Evolutionary conservation across 768 basidiomycete genomes (phyloP), one percentile per base, ranked within the genome.

Genomic region (Boletus reticulatus): DNA sequence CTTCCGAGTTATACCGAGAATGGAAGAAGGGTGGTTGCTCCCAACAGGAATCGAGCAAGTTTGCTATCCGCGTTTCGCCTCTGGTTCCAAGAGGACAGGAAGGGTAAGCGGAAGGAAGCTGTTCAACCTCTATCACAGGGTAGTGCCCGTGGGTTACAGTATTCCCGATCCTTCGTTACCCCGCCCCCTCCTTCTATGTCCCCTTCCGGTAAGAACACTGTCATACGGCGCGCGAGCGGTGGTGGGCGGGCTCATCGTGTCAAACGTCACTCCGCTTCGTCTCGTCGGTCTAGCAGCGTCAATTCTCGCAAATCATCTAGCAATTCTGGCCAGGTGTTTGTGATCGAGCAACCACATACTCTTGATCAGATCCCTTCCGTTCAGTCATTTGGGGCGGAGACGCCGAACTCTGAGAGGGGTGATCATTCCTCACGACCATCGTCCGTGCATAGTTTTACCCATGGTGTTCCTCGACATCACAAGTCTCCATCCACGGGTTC

Each of bases 61-160:
- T 69, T 98, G 29, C 75, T 98, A 47, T 85, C 88, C 4, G 83
- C 92, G 7, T 93, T 98, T 73, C 82, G 92, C 43, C 79, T 87
- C 58, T 94, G 95, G 92, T 96, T 98, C 73, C 84, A 93, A 56
- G 94, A 97, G 57, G 94, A 94, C 59, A 80, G 81, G 60, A 94
- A 92, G 67, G 87, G 92, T 5, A 96, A 95, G 74, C 81, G 89
- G 49, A 90, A 89, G 70, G 85, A 83, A 42, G 48, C 38, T 24
- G 41, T 39, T 0, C 60, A 62, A 39, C 53, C 63, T 22, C 62
- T 55, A 48, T 50, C 48, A 19, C 72, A 60, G 41, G 55, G 56
- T 57, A 64, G 49, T 59, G 58, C 43, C 31, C 66, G 59, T 31
- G 63, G 61, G 38, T 53, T 63, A 27, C 59, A 64, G 20, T 63